Evolutionary conservation across 495 filamentous ascomycete genomes (phyloP).

Genomic region (Neurospora hispaniola): DNA sequence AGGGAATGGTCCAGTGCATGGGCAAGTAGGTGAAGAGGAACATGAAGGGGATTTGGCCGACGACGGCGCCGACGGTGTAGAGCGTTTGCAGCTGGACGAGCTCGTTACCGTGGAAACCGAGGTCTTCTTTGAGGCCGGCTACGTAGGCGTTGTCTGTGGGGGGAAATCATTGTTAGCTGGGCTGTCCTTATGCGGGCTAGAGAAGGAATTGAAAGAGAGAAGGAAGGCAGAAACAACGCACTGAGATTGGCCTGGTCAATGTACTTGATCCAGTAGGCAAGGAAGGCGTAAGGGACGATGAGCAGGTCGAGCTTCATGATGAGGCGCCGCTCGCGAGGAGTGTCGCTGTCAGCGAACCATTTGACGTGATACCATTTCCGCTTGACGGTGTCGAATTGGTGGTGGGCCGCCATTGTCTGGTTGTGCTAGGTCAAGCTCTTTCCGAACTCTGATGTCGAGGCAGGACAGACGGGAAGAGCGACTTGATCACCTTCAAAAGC

Average conservation of each 20-base stretch:
- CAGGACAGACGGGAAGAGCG: background rate
- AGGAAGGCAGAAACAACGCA: background rate
- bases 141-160: constrained; percentile 29
- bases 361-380: constrained; percentile 29
- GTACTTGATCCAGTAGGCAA: constrained; percentile 40
- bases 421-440: background rate
- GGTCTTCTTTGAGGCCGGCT: constrained; percentile 28
- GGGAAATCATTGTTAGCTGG: background rate
- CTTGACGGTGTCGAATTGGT: constrained; percentile 3
- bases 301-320: constrained; percentile 36
- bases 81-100: constrained; percentile 38
- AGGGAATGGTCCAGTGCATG: constrained; percentile 36
- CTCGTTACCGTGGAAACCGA: constrained; percentile 37
- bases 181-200: background rate
- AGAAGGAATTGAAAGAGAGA: background rate
- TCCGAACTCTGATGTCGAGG: background rate
- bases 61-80: constrained; percentile 40
- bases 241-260: constrained; percentile 31
- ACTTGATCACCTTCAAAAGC: background rate
- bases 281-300: constrained; percentile 27
- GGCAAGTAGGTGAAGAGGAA: constrained; percentile 41
- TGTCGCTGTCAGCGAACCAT: constrained; percentile 35
- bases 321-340: constrained; percentile 29
- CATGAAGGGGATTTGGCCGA: constrained; percentile 40
- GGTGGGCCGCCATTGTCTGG: background rate